Percentiles rank a stretch among this genome's conserved stretches.
phyloP scores from a whole-genome alignment of 345 rosid genomes.

The Noccaea bulbosa region DNA sequence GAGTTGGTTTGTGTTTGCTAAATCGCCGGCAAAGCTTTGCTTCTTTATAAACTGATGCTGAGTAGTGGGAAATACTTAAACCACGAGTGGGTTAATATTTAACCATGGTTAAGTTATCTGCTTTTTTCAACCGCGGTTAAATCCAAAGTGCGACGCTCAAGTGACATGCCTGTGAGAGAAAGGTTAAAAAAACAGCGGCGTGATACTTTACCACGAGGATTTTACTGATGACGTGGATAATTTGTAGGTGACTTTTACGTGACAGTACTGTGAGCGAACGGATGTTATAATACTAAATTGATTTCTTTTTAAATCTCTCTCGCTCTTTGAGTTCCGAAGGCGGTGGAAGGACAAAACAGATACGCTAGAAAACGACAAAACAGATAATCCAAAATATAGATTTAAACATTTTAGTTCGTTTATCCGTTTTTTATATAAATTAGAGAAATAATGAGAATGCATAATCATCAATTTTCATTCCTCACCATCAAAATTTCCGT shows the following conservation, averaged over 20 bases:
- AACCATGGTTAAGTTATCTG: conserved; percentile 46
- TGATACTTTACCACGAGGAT: not conserved
- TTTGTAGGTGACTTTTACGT: not conserved
- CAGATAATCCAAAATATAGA: not conserved
- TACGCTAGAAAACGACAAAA: conserved; percentile 32
- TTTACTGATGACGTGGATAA: conserved; percentile 1
- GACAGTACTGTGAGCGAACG: conserved; percentile 34
- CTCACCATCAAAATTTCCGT: not conserved
- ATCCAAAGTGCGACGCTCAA: not conserved
- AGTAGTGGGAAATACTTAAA: conserved; percentile 32
- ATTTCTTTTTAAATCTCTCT: conserved; percentile 5
- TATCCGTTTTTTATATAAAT: not conserved
- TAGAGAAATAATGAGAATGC: conserved; percentile 9
- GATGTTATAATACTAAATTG: conserved; percentile 9
- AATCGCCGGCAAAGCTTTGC: conserved; percentile 44
- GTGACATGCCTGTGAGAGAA: conserved; percentile 17
- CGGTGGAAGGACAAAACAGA: conserved; percentile 33
- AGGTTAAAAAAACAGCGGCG: not conserved
- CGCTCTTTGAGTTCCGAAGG: conserved; percentile 38
- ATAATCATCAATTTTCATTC: not conserved
- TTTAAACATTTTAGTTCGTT: not conserved
- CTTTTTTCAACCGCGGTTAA: conserved; percentile 37
- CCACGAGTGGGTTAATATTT: conserved; percentile 40
- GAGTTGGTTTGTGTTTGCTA: conserved; percentile 34
- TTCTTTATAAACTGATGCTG: conserved; percentile 51